Base-by-base conservation (phyloP, 768 basidiomycete genomes). In the Myochromella boudieri region DNA sequence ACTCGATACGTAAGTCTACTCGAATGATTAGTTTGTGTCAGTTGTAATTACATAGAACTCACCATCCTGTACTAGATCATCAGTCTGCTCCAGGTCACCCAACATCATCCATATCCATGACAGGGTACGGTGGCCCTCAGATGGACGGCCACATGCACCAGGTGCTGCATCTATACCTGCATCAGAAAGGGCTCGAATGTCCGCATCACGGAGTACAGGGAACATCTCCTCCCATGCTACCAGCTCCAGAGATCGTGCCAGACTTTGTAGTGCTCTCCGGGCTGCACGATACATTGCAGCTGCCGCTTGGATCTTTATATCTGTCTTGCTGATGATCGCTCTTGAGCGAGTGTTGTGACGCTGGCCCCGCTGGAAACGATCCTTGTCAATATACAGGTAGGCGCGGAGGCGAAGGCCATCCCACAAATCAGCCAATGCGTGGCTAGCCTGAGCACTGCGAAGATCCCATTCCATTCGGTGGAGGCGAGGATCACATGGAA, bases 381-480 rank as follows among this genome's bases (percentile, higher is more conserved):
- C n/a, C n/a, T n/a, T n/a, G n/a, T n/a, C n/a, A n/a, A n/a, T n/a
- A n/a, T n/a, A n/a, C n/a, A n/a, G n/a, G n/a, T n/a, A n/a, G n/a
- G n/a, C n/a, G n/a, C n/a, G n/a, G n/a, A 56, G 39, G 10, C 45
- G 44, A 29, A 56, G 51, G 22, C 38, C 41, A 26, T 56, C 39
- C 9, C 45, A 34, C 3, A 56, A 45, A 17, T 53, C 41, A 15
- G 42, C 25, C 1, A 56, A 39, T 10, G 55, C 49, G 24, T 56
- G 48, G 20, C 36, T 37, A 26, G 55, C 55, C 24, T 56, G 51
- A 12, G 51, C 47, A 6, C 40, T 26, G 14, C 37, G 36, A 22
- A 56, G 51, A 9, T 53, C 37, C 44, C 26, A 51, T 32, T 51
- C 52, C 15, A 42, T 46, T 8, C 31, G 11, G 1, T 22, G 38